Conservation (phyloP, 306 rosid genomes). For the Comarum palustre region DNA sequence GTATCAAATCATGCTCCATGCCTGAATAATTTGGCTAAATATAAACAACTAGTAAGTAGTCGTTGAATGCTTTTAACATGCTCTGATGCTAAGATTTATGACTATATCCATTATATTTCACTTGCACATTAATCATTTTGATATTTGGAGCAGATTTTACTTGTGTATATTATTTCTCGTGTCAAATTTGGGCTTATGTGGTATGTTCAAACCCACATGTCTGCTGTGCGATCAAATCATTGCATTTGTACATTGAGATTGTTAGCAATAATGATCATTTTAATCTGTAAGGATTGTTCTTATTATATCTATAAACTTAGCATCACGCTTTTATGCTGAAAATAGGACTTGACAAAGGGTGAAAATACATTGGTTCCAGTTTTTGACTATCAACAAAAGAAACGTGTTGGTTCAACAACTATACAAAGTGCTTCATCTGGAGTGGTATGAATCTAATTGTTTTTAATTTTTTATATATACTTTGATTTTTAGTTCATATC, state of each 20-base stretch:
- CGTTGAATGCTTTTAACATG: constrained; percentile 7
- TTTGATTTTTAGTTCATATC: constrained; percentile 10
- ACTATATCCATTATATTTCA: neutral
- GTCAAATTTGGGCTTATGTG: neutral
- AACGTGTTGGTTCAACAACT: constrained; percentile 57
- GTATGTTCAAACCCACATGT: neutral
- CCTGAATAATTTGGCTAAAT: constrained; percentile 14
- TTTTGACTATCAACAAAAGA: constrained; percentile 90
- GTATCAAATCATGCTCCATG: constrained; percentile 14
- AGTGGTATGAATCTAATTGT: constrained; percentile 64
- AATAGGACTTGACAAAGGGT: constrained; percentile 85
- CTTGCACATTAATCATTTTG: neutral
- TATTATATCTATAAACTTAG: constrained; percentile 16
- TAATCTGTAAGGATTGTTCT: neutral
- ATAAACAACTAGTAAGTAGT: constrained; percentile 1
- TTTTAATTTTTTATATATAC: constrained; percentile 10
- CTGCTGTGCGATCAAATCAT: neutral
- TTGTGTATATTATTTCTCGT: neutral
- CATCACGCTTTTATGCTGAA: constrained; percentile 30
- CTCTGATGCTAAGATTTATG: neutral
- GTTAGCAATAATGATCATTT: neutral
- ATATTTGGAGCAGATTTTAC: neutral
- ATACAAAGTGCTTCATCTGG: constrained; percentile 81
- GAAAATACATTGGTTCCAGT: constrained; percentile 68
- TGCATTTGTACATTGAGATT: neutral